Evolutionary conservation across 306 rosid genomes (phyloP).

Genomic region (Parietaria judaica): DNA sequence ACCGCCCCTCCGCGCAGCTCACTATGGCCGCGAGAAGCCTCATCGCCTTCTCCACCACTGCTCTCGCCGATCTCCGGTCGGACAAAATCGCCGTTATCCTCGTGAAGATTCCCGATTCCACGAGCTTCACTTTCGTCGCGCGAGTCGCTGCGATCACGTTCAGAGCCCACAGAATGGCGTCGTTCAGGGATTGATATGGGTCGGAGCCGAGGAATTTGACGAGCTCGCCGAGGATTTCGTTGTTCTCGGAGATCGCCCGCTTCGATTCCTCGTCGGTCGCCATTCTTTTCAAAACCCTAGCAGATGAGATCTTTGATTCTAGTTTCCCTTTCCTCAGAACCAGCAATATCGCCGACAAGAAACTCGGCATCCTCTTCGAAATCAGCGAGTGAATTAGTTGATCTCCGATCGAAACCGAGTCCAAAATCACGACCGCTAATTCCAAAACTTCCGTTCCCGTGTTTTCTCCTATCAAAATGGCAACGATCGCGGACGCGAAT

Average conservation of each 20-base stretch:
- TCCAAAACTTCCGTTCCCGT: slow-evolving; percentile 19
- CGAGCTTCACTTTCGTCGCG: slow-evolving; percentile 29
- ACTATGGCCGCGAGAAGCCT: slow-evolving; percentile 26
- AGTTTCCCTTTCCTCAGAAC: slow-evolving; percentile 24
- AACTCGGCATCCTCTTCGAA: slow-evolving; percentile 20
- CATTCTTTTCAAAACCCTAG: slow-evolving; percentile 27
- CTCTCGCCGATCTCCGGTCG: slow-evolving; percentile 1
- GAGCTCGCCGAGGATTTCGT: slow-evolving; percentile 20
- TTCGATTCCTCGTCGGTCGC: slow-evolving; percentile 32
- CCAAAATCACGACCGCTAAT: slow-evolving; percentile 21
- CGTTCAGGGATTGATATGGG: slow-evolving; percentile 12
- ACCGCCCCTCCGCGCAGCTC: slow-evolving; percentile 43
- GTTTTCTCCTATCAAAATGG: slow-evolving; percentile 17
- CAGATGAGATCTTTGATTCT: slow-evolving; percentile 31
- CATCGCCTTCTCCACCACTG: slow-evolving; percentile 23
- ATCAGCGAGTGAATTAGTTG: slow-evolving; percentile 16
- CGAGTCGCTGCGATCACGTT: slow-evolving; percentile 27
- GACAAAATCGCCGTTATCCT: slow-evolving; percentile 16
- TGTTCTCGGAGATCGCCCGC: slow-evolving; percentile 28
- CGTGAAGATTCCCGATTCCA: slow-evolving; percentile 27
- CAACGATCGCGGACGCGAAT: slow-evolving; percentile 25
- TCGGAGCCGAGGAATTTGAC: slow-evolving; percentile 11
- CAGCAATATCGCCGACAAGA: slow-evolving; percentile 20
- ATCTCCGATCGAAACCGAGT: slow-evolving; percentile 15
- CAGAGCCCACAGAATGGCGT: slow-evolving; percentile 31